phyloP scores from a whole-genome alignment of 2,329 filamentous ascomycete genomes.

The Aspergillus versicolor region DNA sequence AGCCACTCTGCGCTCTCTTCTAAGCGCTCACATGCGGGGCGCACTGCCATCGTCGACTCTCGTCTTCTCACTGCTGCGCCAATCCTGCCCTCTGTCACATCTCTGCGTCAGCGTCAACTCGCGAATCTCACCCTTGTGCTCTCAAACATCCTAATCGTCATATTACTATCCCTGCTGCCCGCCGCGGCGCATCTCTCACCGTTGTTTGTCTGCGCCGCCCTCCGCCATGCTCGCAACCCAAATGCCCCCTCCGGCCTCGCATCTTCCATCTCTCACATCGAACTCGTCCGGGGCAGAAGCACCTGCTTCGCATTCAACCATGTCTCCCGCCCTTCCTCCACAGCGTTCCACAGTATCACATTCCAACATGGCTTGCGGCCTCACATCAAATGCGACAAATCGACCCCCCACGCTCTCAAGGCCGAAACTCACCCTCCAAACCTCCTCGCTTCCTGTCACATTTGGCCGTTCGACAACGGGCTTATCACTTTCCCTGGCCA shows the following conservation, averaged over 20 bases:
- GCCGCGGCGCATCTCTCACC: not conserved
- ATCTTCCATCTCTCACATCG: constrained; percentile 11
- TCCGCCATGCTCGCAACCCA: constrained; percentile 24
- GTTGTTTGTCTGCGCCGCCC: constrained; percentile 8
- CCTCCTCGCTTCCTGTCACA: constrained; percentile 48
- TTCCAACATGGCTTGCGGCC: constrained; percentile 18
- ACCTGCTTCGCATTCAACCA: constrained; percentile 11
- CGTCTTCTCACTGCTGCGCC: not conserved
- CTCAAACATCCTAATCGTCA: not conserved
- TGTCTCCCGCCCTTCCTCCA: constrained; percentile 10
- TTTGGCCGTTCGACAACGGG: constrained; percentile 56
- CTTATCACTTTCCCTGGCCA: constrained; percentile 53
- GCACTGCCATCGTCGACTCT: constrained; percentile 4
- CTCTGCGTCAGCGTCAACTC: not conserved
- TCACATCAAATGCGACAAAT: constrained; percentile 14
- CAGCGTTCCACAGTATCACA: constrained; percentile 8
- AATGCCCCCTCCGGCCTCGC: constrained; percentile 23
- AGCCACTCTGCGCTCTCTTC: constrained; percentile 2
- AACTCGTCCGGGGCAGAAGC: constrained; percentile 7
- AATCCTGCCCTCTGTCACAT: not conserved
- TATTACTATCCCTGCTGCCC: not conserved
- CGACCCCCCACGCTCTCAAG: constrained; percentile 34
- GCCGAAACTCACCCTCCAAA: constrained; percentile 63
- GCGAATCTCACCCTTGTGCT: not conserved
- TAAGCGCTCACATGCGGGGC: constrained; percentile 7